phyloP scores from a whole-genome alignment of 140 eudicot species.

The Cichorium intybus region DNA sequence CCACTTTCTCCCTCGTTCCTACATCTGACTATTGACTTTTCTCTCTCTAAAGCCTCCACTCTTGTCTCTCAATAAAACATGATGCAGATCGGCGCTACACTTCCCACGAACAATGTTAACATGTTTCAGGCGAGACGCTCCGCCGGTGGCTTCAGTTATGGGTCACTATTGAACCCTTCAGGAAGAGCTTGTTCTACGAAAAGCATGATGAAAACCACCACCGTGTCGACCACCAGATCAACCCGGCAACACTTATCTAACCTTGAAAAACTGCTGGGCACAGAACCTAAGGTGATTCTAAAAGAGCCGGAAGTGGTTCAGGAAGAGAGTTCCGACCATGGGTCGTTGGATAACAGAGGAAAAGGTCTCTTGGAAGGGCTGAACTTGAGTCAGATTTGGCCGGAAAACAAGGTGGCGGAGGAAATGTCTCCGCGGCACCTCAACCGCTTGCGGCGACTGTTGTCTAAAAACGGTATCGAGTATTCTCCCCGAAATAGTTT shows the following conservation, averaged over 20 bases:
- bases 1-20: not conserved
- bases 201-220: conserved; percentile 17
- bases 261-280: conserved; percentile 52
- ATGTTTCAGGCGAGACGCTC: conserved; percentile 32
- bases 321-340: not conserved
- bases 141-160: conserved; percentile 30
- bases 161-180: conserved; percentile 39
- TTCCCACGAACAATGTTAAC: conserved; percentile 46
- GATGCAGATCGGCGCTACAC: conserved; percentile 57
- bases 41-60: conserved; percentile 3
- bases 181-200: conserved; percentile 22
- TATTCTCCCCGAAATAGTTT: conserved; percentile 76
- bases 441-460: conserved; percentile 51
- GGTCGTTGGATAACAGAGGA: conserved; percentile 22
- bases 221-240: conserved; percentile 25
- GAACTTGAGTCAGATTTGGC: conserved; percentile 61
- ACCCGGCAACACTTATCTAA: conserved; percentile 41
- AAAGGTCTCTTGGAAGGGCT: conserved; percentile 50
- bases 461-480: conserved; percentile 48
- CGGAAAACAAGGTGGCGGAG: conserved; percentile 72
- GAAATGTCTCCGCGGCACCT: conserved; percentile 88
- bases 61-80: conserved; percentile 1
- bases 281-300: conserved; percentile 27
- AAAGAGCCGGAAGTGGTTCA: conserved; percentile 21
- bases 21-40: conserved; percentile 10